Evolutionary conservation across 148 eudicot species (phyloP), one percentile per base, ranked within the genome.

Genomic region (Dianthus caryophyllus): DNA sequence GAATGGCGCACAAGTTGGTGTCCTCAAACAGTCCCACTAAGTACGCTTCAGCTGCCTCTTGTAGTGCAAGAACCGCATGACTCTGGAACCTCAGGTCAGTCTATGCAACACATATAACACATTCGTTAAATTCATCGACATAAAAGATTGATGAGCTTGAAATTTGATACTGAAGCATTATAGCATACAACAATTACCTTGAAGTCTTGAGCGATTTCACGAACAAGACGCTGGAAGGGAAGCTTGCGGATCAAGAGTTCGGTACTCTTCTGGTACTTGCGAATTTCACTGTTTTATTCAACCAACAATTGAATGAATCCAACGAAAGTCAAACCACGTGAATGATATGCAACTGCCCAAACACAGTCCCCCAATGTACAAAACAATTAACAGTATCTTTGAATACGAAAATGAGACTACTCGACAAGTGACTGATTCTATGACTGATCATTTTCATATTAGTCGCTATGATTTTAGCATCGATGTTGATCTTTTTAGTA

Each of bases 161-260:
- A 41, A 12, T 22, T 63, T 39, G 21, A 61, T n/a, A 49, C 21
- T 18, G 21, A 49, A 22, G 53, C 22, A n/a, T 49, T 49, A n/a
- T 49, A 62, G 6, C 29, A 21, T 49, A n/a, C 18, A 62, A 1
- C 29, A 21, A 13, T 38, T 12, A 72, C 76, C 76, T 73, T 73
- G 39, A 73, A 73, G 22, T 73, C 76, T 36, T 73, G 71, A 31
- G 76, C 76, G 31, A 73, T 73, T 50, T 72, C 75, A 55, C 70
- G 75, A 21, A 72, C 75, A 36, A 71, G 62, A 62, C 75, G 68
- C 68, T 71, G 68, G 53, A 64, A 71, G 25, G 74, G 74, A 14
- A 70, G 66, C 62, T 62, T 71, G 9, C 75, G 75, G 61, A 71
- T 71, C 68, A 62, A 71, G 18, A 63, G 75, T 53, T 71, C 74